A percentile compares a stretch with the other conserved stretches of the same genome.
Conservation (phyloP, 331 rosid species). For the Stylosanthes scabra region DNA sequence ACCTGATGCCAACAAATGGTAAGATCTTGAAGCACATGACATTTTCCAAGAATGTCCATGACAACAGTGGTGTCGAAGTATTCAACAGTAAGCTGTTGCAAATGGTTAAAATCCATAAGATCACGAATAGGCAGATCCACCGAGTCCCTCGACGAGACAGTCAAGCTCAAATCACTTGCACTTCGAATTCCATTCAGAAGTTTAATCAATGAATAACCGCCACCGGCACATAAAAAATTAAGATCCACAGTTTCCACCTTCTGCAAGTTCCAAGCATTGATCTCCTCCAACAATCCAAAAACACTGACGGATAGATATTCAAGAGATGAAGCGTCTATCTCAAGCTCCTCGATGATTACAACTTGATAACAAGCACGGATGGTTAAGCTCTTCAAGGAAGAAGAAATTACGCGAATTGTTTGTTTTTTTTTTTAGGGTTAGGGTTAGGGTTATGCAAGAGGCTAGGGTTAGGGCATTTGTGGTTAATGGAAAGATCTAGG, state of each 20-base stretch:
- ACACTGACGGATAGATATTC: background rate
- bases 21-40: background rate
- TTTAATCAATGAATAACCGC: background rate
- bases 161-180: background rate
- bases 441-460: too few relatives aligned
- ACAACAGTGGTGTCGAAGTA: background rate
- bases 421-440: too few relatives aligned
- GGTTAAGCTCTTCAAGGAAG: background rate
- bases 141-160: background rate
- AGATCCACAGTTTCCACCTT: background rate
- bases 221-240: too few relatives aligned
- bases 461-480: too few relatives aligned
- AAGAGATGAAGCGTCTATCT: background rate
- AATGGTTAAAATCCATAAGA: background rate
- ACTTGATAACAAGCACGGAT: background rate
- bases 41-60: background rate
- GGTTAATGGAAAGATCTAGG: too few relatives aligned
- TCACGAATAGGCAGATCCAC: background rate
- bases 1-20: background rate
- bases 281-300: background rate
- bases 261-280: background rate
- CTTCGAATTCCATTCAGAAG: background rate
- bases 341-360: background rate
- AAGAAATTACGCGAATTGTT: background rate
- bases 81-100: background rate